Percentiles rank a stretch among this genome's conserved stretches.
Evolutionary conservation across 2,329 filamentous ascomycete genomes (phyloP).

Genomic region (Exophiala sp.): DNA sequence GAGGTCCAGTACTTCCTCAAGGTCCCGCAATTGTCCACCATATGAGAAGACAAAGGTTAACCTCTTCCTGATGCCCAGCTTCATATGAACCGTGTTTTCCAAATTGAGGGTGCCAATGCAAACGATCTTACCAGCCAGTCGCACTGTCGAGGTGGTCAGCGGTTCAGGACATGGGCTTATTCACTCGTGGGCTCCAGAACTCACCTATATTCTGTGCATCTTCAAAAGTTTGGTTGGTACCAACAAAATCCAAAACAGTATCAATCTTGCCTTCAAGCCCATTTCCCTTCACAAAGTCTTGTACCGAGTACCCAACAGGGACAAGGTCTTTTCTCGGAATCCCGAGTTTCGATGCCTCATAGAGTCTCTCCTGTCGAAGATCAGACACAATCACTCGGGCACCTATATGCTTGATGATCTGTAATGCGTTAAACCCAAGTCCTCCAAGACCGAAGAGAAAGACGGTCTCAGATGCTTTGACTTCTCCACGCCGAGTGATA

Average conservation of each 20-base stretch:
- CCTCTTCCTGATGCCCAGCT: conserved; percentile 43
- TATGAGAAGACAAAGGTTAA: conserved; percentile 45
- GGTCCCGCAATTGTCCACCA: conserved; percentile 40
- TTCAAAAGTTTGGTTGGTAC: conserved; percentile 37
- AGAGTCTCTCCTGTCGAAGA: conserved; percentile 30
- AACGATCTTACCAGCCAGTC: conserved; percentile 33
- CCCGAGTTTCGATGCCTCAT: conserved; percentile 34
- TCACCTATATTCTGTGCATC: conserved; percentile 32
- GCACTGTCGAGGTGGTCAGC: conserved; percentile 27
- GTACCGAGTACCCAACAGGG: conserved; percentile 30
- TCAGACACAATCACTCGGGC: conserved; percentile 43
- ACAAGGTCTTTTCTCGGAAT: conserved; percentile 34
- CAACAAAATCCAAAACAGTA: conserved; percentile 36
- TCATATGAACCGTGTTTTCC: conserved; percentile 44
- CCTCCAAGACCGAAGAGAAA: conserved; percentile 43
- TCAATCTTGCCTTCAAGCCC: conserved; percentile 29
- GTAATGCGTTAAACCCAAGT: conserved; percentile 42
- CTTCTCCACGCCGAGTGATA: conserved; percentile 36
- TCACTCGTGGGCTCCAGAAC: background rate
- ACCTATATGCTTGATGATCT: conserved; percentile 47
- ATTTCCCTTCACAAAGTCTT: conserved; percentile 31
- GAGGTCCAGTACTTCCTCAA: conserved; percentile 30
- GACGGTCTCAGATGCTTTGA: conserved; percentile 37
- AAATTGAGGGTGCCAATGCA: conserved; percentile 41
- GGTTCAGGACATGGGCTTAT: background rate